Base-by-base conservation (phyloP, 2,329 filamentous ascomycete genomes). In the Ceratocystis cacaofunesta region DNA sequence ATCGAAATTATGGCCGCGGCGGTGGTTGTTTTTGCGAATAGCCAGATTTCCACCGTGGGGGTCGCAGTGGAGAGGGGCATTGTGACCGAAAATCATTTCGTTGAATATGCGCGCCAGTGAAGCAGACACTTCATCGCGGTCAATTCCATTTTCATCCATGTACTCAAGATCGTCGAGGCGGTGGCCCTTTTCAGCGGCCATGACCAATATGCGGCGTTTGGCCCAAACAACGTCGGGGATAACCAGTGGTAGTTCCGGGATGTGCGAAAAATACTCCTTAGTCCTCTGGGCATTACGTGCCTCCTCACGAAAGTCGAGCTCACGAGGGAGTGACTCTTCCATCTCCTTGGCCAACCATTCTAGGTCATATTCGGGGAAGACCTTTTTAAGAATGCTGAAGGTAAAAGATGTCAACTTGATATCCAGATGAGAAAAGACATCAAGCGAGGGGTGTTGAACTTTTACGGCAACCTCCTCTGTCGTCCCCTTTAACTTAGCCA, bases 361-460 rank as follows among this genome's bases (percentile, higher is more conserved):
- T 32, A 99, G 80, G 74, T 99, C 94, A 74, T 99, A 99, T 71
- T 97, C 92, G 1, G 95, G 95, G 72, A 99, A 99, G 79, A 92
- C 96, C 67, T 84, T 83, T 75, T 95, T 96, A 68, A 99, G 78
- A 0, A 87, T 94, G 10, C 86, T 85, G 75, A 99, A 99, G 0
- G 92, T 95, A 71, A 94, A 95, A 46, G 83, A 79, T 4, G 94
- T 99, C 68, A 99, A 79, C 1, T 86, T 85, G 69, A 97, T 80
- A 74, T 99, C 94, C 10, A 99, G 79, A 30, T 86, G 88, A 17
- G 90, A 88, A 90, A 91, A 99, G 75, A 95, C 88, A 68, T 91
- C 89, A 65, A 99, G 78, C 3, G 84, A 82, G 1, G 94, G 94
- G 76, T 99, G 94, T 73, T 99, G 94, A 10, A 99, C 87, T 76